Base-by-base conservation (phyloP, 164 flowering plant species). In the Stephania yunnanensis region DNA sequence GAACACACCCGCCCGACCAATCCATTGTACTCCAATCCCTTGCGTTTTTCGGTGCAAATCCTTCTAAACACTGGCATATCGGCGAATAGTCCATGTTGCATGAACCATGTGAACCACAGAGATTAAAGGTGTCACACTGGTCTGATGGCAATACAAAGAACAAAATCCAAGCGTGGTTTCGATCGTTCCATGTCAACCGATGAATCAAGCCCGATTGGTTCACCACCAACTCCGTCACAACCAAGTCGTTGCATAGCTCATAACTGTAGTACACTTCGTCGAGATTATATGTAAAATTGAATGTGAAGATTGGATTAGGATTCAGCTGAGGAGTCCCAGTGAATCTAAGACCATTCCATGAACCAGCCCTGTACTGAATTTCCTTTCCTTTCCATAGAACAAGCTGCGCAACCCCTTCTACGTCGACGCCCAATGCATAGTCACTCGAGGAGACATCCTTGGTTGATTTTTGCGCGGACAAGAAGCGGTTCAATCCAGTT, bases 381-480 rank as follows among this genome's bases (percentile, higher is more conserved):
- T 11, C 67, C 0, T 76, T 48, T 52, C 71, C 77, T 5, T 78
- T 74, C 22, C 72, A 29, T 10, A 78, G 61, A 50, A 76, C 44
- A 10, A 73, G 7, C 48, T 84, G 71, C 8, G 86, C 83, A 15
- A 70, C 52, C 3, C 84, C 85, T 31, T 30, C 19, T 2, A 53
- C 46, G 2, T 84, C 83, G 11, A 83, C 0, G 2, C 76, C 30
- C n/a, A 36, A 76, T 7, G 73, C 68, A 69, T 10, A 77, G 10
- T 78, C 80, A 11, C 88, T 82, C 0, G 75, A n/a, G 31, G 82
- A 70, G 6, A 87, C 87, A 71, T 86, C 88, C 29, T 78, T 76
- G 1, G 11, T 0, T 36, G 70, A 77, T 52, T 73, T 86, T 84
- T 86, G 83, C 1, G 88, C 76, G 6, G 83, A 20, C 4, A 81